These are phyloP conservation scores for Aurinia saxatilis DNA, from an alignment of 345 rosid genomes.

Conservation along the genomic window DNA sequence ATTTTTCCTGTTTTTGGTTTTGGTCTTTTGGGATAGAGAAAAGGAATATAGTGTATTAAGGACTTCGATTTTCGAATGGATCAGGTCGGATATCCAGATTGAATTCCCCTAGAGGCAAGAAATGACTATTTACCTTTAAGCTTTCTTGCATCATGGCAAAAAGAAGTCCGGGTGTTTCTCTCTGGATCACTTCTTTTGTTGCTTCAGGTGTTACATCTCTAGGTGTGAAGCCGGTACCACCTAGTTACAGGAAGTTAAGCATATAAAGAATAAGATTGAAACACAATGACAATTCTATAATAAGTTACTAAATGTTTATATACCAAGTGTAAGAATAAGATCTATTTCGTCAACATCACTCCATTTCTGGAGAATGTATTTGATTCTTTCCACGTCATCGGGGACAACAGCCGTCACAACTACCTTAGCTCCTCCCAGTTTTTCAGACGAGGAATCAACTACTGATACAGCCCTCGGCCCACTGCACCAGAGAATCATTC, in stretches of 20 bases:
- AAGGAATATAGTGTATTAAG: not conserved
- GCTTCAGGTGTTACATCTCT: conserved; percentile 99
- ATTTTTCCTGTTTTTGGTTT: too few species aligned
- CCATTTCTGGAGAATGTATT: conserved; percentile 65
- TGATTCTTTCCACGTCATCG: conserved; percentile 67
- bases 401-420: conserved; percentile 69
- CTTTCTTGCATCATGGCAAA: conserved; percentile 96
- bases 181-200: conserved; percentile 74
- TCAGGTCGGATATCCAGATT: not conserved
- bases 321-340: conserved; percentile 89
- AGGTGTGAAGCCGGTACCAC: conserved; percentile 94
- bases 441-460: conserved; percentile 68
- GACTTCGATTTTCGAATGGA: too few species aligned
- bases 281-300: not conserved
- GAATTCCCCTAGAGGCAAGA: not conserved
- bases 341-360: conserved; percentile 68
- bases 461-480: conserved; percentile 82
- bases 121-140: conserved; percentile 51
- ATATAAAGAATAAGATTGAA: not conserved
- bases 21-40: too few species aligned
- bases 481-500: conserved; percentile 36
- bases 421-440: conserved; percentile 80
- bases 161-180: conserved; percentile 85
- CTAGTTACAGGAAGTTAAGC: conserved; percentile 31
- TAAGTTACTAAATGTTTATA: not conserved